Conservation (phyloP, 2,329 filamentous ascomycete species). For the Fusarium miscanthi region DNA sequence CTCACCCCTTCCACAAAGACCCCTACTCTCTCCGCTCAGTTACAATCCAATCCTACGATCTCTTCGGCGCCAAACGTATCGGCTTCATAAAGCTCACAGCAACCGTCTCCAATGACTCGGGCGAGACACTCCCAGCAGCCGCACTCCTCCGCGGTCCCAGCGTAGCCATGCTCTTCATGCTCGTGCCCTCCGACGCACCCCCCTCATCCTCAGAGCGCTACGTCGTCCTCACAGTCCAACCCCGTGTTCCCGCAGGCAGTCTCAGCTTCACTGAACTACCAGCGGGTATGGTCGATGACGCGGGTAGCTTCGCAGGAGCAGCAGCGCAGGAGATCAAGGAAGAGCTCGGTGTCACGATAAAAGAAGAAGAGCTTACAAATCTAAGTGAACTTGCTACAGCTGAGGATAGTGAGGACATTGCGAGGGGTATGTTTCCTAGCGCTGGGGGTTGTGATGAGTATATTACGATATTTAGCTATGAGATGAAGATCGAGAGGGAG, state of each 20-base stretch:
- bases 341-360: conserved; percentile 67
- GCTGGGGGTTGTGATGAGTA: conserved; percentile 71
- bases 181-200: conserved; percentile 62
- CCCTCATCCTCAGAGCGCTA: conserved; percentile 60
- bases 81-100: conserved; percentile 69
- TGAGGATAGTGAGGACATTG: conserved; percentile 50
- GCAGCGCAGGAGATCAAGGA: conserved; percentile 71
- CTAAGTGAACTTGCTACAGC: conserved; percentile 62
- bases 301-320: conserved; percentile 65
- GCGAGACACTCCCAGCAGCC: conserved; percentile 63
- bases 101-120: conserved; percentile 58
- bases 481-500: conserved; percentile 61
- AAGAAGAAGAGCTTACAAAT: conserved; percentile 58
- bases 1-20: conserved; percentile 64
- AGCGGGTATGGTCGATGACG: conserved; percentile 67
- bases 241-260: conserved; percentile 66
- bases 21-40: conserved; percentile 65
- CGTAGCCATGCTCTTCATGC: conserved; percentile 69
- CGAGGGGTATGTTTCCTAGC: conserved; percentile 66
- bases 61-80: conserved; percentile 59
- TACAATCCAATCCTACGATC: conserved; percentile 64
- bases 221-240: conserved; percentile 69
- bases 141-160: conserved; percentile 70
- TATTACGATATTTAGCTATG: conserved; percentile 67
- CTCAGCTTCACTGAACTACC: conserved; percentile 67